These are phyloP conservation scores for Plantago rigida DNA, from an alignment of 305 asterid species.

Conservation along the genomic window DNA sequence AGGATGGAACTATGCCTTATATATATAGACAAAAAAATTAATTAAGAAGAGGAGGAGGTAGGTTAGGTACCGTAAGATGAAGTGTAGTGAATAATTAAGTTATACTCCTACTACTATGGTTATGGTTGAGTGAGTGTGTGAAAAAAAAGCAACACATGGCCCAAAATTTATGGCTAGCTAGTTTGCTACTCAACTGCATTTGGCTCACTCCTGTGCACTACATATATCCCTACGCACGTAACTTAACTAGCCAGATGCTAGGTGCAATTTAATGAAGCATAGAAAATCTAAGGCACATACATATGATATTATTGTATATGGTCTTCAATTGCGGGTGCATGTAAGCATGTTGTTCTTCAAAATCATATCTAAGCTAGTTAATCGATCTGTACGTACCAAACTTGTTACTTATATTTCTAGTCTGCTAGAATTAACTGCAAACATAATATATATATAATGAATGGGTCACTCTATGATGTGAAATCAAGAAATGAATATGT, in stretches of 20 bases:
- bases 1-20: too few relatives aligned
- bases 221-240: neutral
- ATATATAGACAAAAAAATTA: too few relatives aligned
- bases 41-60: too few relatives aligned
- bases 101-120: neutral
- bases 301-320: neutral
- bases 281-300: neutral
- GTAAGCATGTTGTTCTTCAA: neutral
- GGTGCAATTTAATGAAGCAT: neutral
- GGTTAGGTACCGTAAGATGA: constrained; percentile 1
- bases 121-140: constrained; percentile 14
- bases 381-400: too few relatives aligned
- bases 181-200: constrained; percentile 42
- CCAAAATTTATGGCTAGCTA: constrained; percentile 25
- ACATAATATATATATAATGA: constrained; percentile 1
- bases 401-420: too few relatives aligned
- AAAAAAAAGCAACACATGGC: constrained; percentile 33
- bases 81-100: constrained; percentile 28
- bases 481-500: constrained; percentile 13
- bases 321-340: neutral
- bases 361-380: neutral
- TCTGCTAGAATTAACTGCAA: neutral
- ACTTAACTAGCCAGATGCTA: neutral
- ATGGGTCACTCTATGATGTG: constrained; percentile 11
- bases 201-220: constrained; percentile 28